Conservation (phyloP, 23 red algal species). For the Agarophyton chilense region DNA sequence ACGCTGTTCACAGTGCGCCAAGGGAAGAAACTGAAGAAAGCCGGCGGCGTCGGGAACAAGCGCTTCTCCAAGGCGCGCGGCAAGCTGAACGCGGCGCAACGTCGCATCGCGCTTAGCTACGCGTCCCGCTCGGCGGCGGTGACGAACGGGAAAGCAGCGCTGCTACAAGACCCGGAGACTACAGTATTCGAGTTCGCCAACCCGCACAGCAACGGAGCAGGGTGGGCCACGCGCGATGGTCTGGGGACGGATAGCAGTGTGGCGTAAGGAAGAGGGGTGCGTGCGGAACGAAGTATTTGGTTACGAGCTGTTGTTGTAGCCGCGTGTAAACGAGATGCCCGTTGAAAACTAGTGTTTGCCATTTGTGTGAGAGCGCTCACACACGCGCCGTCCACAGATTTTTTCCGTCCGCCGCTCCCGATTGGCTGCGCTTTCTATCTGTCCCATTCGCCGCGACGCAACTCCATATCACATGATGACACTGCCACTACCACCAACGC, state of each 20-base stretch:
- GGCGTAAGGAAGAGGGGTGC: background rate
- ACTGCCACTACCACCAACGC: too few relatives aligned
- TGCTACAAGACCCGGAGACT: background rate
- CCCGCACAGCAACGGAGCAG: background rate
- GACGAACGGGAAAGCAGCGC: background rate
- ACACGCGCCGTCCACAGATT: background rate
- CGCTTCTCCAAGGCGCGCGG: constrained; percentile 21
- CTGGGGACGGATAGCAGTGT: background rate
- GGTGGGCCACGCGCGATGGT: constrained; percentile 12
- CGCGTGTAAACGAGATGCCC: background rate
- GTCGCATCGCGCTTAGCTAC: constrained; percentile 13
- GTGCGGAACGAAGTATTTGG: too few relatives aligned
- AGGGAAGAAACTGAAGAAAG: background rate
- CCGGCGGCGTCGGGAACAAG: background rate
- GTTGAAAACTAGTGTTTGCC: too few relatives aligned
- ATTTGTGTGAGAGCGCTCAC: too few relatives aligned
- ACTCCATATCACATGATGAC: too few relatives aligned
- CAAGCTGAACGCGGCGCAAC: background rate
- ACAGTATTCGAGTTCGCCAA: constrained; percentile 45
- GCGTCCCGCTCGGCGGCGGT: background rate
- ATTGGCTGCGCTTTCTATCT: background rate
- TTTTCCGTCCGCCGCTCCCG: background rate
- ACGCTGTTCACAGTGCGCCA: constrained; percentile 2
- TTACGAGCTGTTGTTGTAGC: too few relatives aligned
- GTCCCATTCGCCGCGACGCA: background rate